Conservation (phyloP, 805 yeast genomes). For the Ascoidea asiatica region DNA sequence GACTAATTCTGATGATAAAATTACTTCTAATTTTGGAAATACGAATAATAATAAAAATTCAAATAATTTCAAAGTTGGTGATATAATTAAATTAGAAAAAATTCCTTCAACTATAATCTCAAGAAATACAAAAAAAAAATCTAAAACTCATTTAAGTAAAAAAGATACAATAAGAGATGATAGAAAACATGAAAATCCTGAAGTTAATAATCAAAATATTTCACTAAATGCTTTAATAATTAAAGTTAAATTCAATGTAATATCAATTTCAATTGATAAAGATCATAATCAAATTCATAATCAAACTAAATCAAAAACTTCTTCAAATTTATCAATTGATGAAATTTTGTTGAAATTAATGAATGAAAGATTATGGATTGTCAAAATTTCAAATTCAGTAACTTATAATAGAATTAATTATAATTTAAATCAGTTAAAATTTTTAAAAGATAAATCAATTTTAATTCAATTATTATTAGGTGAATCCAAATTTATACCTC, state of each 20-base stretch:
- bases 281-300: not conserved
- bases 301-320: too few species aligned
- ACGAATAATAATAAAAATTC: constrained; percentile 23
- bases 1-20: constrained; percentile 18
- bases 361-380: constrained; percentile 45
- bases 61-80: constrained; percentile 59
- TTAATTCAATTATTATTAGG: constrained; percentile 37
- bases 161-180: too few species aligned
- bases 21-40: constrained; percentile 20
- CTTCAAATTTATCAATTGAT: too few species aligned
- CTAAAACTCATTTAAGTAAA: constrained; percentile 17
- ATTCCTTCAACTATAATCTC: constrained; percentile 20
- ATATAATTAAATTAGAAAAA: constrained; percentile 51
- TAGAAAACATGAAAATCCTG: too few species aligned
- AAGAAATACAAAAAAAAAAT: constrained; percentile 11
- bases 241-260: constrained; percentile 29
- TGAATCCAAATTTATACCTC: constrained; percentile 20
- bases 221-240: constrained; percentile 54
- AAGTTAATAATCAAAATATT: constrained; percentile 6
- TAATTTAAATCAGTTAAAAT: constrained; percentile 48
- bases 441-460: constrained; percentile 12
- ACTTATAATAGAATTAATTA: constrained; percentile 72
- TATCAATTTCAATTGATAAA: constrained; percentile 52
- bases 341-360: constrained; percentile 34
- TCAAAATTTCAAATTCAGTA: constrained; percentile 42